Conservation (phyloP, 1,139 yeast species). For the Pichia sp. region DNA sequence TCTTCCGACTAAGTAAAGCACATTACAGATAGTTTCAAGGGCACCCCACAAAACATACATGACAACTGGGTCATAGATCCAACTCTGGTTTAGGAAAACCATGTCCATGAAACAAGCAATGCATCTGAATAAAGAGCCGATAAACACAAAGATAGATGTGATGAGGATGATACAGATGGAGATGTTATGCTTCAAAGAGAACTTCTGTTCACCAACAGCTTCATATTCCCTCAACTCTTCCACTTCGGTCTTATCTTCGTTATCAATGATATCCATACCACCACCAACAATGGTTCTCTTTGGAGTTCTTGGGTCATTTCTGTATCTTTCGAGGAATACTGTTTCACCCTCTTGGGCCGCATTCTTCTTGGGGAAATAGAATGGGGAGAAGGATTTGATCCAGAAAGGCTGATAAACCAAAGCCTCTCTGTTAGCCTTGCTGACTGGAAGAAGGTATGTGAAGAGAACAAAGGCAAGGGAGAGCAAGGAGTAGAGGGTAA, state of each 20-base stretch:
- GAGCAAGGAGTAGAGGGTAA: constrained; percentile 54
- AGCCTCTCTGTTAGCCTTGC: constrained; percentile 48
- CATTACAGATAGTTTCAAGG: constrained; percentile 53
- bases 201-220: constrained; percentile 22
- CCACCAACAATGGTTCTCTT: constrained; percentile 38
- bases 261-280: constrained; percentile 38
- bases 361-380: constrained; percentile 50
- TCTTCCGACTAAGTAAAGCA: constrained; percentile 56
- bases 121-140: constrained; percentile 56
- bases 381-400: constrained; percentile 59
- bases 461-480: constrained; percentile 47
- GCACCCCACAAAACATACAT: constrained; percentile 68
- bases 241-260: constrained; percentile 34
- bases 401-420: constrained; percentile 73
- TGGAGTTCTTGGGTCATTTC: constrained; percentile 39
- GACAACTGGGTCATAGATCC: constrained; percentile 50
- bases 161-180: constrained; percentile 44
- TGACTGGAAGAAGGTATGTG: constrained; percentile 56
- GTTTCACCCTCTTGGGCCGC: constrained; percentile 49
- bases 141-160: constrained; percentile 50
- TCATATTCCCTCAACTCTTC: constrained; percentile 24
- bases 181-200: constrained; percentile 33
- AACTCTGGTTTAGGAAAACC: constrained; percentile 33
- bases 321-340: constrained; percentile 50
- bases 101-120: constrained; percentile 47